Evolutionary conservation across 2,329 filamentous ascomycete genomes (phyloP).

Genomic region (Clonostachys rosea): DNA sequence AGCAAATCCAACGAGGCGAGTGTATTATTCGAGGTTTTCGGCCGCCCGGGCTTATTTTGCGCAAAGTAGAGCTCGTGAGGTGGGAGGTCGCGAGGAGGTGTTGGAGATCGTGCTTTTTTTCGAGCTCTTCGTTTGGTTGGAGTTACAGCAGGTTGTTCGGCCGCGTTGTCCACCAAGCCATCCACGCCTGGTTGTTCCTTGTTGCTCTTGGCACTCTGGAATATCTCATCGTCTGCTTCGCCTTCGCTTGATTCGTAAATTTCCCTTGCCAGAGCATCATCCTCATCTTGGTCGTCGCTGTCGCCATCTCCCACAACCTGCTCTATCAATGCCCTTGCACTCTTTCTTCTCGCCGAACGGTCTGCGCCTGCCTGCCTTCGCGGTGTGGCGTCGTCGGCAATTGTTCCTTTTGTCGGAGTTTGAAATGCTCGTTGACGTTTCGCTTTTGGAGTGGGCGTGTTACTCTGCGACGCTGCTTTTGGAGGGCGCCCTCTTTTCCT

Average conservation of each 20-base stretch:
- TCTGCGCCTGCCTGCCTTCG: constrained; percentile 65
- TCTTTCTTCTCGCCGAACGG: constrained; percentile 83
- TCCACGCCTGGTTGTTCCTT: constrained; percentile 10
- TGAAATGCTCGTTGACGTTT: constrained; percentile 20
- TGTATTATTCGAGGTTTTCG: constrained; percentile 84
- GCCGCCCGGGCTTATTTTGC: constrained; percentile 77
- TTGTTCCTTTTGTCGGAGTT: constrained; percentile 28
- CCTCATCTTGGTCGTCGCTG: constrained; percentile 69
- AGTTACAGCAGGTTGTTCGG: constrained; percentile 13
- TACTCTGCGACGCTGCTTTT: constrained; percentile 17
- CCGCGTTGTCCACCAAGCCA: constrained; percentile 23
- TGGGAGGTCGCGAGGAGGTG: constrained; percentile 76
- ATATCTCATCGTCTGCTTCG: constrained; percentile 32
- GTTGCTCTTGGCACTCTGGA: constrained; percentile 11
- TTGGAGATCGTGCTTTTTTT: constrained; percentile 57
- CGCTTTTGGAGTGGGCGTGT: constrained; percentile 30
- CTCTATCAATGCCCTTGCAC: constrained; percentile 70
- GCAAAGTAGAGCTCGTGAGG: constrained; percentile 91
- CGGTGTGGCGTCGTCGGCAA: constrained; percentile 46
- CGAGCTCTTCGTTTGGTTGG: constrained; percentile 11
- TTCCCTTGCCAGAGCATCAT: constrained; percentile 62
- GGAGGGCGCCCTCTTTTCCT: constrained; percentile 23
- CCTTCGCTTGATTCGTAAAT: constrained; percentile 59
- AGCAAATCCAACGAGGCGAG: constrained; percentile 71
- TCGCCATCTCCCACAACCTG: constrained; percentile 58